Base-by-base conservation (phyloP, 139 green algal species). In the Haematococcus sp. region DNA sequence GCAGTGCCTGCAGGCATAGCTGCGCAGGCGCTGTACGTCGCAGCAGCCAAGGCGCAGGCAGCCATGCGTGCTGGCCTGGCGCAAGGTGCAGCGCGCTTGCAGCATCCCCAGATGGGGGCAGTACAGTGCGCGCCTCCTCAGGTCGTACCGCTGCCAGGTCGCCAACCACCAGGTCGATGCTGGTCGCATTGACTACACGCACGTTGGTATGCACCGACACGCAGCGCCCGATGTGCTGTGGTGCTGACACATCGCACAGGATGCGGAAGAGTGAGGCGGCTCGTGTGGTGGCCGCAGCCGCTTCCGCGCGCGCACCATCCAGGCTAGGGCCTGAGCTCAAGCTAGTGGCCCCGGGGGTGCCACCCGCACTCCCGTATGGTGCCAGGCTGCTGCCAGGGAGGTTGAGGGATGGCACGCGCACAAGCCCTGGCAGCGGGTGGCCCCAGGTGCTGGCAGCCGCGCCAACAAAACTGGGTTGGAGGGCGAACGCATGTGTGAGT, bases 131-230 rank as follows among this genome's bases (percentile, higher is more conserved):
- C 11, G 40, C 40, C 40, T 49, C 40, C 40, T 49, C 40, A 49
- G 40, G 40, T 11, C 40, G 40, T 49, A 49, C 40, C 11, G 40
- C 40, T 19, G 40, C 40, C 11, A 49, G 40, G 40, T 49, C 40
- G 11, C 58, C 58, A 3, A 65, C 4, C 19, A 27, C 58, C 3
- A 65, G 11, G 25, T 33, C n/a, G 20, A 65, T 27, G 28, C n/a
- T 65, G 58, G 28, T n/a, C 9, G 58, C 28, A n/a, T 65, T 65
- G 23, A 15, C 35, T 20, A 65, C 4, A 7, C 27, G 25, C n/a
- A 65, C n/a, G 58, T 65, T 65, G 4, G 58, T 65, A n/a, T 65
- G 58, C 25, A 65, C 58, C 11, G 58, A 65, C 58, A 65, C 58
- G 58, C 58, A 65, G 20, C 58, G 23, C 20, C 58, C 58, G 25